Evolutionary conservation across 2,329 filamentous ascomycete species (phyloP).

Genomic region (Fusarium robinianum): DNA sequence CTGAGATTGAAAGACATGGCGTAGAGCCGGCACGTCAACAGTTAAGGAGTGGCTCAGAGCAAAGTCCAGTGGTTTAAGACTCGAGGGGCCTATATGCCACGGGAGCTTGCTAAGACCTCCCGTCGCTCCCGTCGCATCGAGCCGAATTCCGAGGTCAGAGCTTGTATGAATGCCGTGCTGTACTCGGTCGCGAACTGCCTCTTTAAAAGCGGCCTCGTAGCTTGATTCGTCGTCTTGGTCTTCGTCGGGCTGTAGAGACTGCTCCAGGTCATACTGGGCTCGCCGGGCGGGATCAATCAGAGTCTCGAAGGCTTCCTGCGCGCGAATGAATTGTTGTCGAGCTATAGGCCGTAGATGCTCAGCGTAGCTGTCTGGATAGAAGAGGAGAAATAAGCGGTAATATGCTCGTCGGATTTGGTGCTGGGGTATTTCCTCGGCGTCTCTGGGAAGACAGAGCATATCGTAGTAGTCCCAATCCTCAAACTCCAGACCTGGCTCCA

Average conservation of each 20-base stretch:
- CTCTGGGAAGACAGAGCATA: slow-evolving; percentile 48
- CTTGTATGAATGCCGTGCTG: slow-evolving; percentile 35
- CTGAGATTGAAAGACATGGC: slow-evolving; percentile 34
- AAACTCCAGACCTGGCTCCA: slow-evolving; percentile 1
- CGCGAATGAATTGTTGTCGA: slow-evolving; percentile 46
- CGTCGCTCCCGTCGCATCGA: slow-evolving; percentile 38
- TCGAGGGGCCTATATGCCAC: slow-evolving; percentile 12
- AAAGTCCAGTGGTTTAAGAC: slow-evolving; percentile 44
- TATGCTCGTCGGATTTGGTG: slow-evolving; percentile 51
- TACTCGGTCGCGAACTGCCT: slow-evolving; percentile 27
- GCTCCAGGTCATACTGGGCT: slow-evolving; percentile 47
- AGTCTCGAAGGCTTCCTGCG: slow-evolving; percentile 53
- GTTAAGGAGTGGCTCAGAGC: slow-evolving; percentile 46
- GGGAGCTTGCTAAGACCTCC: not conserved
- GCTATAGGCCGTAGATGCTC: slow-evolving; percentile 45
- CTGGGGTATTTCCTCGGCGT: slow-evolving; percentile 31
- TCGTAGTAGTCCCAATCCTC: slow-evolving; percentile 49
- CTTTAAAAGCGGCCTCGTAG: slow-evolving; percentile 27
- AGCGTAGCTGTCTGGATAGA: slow-evolving; percentile 51
- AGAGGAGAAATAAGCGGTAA: slow-evolving; percentile 49
- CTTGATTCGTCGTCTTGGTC: slow-evolving; percentile 25
- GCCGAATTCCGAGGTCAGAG: slow-evolving; percentile 46
- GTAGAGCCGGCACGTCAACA: slow-evolving; percentile 41
- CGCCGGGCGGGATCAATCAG: slow-evolving; percentile 50
- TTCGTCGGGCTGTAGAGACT: slow-evolving; percentile 27